These are phyloP conservation scores for Trichosporon sp. DNA, from an alignment of 1,284 basidiomycete species.

Conservation along the genomic window DNA sequence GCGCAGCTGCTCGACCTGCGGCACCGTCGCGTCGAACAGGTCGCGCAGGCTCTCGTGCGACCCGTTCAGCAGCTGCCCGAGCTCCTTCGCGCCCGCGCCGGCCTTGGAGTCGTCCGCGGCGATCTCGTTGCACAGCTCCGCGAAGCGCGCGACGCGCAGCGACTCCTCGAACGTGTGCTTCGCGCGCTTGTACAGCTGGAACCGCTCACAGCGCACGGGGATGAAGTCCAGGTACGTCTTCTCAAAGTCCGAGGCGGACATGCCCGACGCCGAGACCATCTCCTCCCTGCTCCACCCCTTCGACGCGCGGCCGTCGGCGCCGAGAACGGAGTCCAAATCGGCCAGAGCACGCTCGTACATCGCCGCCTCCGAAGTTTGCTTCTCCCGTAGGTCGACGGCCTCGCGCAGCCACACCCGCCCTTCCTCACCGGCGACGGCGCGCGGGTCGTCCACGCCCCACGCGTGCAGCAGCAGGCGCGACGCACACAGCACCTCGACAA, in stretches of 20 bases:
- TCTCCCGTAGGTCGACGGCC: slow-evolving; percentile 55
- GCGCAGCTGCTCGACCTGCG: slow-evolving; percentile 66
- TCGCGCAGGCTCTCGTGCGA: slow-evolving; percentile 66
- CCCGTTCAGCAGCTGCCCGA: slow-evolving; percentile 72
- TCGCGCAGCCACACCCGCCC: slow-evolving; percentile 40
- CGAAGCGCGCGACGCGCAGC: slow-evolving; percentile 70
- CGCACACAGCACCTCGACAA: slow-evolving; percentile 75
- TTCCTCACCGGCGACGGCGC: slow-evolving; percentile 12
- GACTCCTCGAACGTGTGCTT: slow-evolving; percentile 73
- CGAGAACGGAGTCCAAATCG: slow-evolving; percentile 23
- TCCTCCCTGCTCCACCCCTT: slow-evolving; percentile 55
- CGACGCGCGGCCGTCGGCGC: slow-evolving; percentile 28
- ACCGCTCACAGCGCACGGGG: slow-evolving; percentile 71
- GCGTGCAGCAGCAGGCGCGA: slow-evolving; percentile 64
- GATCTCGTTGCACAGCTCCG: slow-evolving; percentile 58
- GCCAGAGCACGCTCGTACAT: slow-evolving; percentile 17
- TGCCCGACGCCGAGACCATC: slow-evolving; percentile 64
- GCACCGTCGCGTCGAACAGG: slow-evolving; percentile 72
- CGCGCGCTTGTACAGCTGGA: slow-evolving; percentile 72
- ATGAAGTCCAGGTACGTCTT: slow-evolving; percentile 64
- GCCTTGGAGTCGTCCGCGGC: slow-evolving; percentile 23
- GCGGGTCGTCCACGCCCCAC: slow-evolving; percentile 52
- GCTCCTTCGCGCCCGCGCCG: slow-evolving; percentile 25
- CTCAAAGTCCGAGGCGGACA: slow-evolving; percentile 58
- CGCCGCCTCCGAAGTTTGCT: slow-evolving; percentile 36